Evolutionary conservation across 495 filamentous ascomycete species (phyloP).

Genomic region (Xylaria intraflava): DNA sequence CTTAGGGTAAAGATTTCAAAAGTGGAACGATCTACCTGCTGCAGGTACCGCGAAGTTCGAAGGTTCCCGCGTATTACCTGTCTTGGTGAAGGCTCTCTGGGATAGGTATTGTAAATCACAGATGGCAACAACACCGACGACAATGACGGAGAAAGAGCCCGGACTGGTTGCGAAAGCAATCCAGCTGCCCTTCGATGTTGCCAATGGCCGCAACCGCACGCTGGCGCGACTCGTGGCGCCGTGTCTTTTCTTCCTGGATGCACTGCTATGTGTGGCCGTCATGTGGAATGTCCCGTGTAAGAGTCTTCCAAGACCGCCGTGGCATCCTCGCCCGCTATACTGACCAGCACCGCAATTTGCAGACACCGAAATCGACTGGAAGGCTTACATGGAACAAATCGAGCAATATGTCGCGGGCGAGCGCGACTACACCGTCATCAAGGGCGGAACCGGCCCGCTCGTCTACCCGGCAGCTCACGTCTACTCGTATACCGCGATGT

Average conservation of each 20-base stretch:
- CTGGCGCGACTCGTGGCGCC: constrained; percentile 45
- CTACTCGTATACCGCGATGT: constrained; percentile 77
- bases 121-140: constrained; percentile 4
- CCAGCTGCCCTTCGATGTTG: constrained; percentile 26
- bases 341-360: constrained; percentile 5
- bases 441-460: constrained; percentile 83
- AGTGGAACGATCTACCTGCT: too few relatives aligned
- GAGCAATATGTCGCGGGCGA: constrained; percentile 73
- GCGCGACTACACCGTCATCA: constrained; percentile 77
- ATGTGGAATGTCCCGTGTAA: constrained; percentile 85
- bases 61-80: constrained; percentile 1
- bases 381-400: constrained; percentile 92
- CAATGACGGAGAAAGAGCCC: constrained; percentile 17
- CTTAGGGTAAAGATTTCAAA: too few relatives aligned
- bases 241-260: constrained; percentile 65
- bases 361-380: constrained; percentile 99
- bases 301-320: constrained; percentile 15
- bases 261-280: constrained; percentile 62
- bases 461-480: constrained; percentile 94
- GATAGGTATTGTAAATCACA: background rate
- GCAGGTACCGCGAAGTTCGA: background rate
- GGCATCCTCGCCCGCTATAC: background rate
- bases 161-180: constrained; percentile 18
- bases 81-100: background rate
- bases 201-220: constrained; percentile 31